Percentiles rank a stretch among this genome's conserved stretches.
phyloP scores from a whole-genome alignment of 805 yeast species.

The Spathaspora passalidarum region DNA sequence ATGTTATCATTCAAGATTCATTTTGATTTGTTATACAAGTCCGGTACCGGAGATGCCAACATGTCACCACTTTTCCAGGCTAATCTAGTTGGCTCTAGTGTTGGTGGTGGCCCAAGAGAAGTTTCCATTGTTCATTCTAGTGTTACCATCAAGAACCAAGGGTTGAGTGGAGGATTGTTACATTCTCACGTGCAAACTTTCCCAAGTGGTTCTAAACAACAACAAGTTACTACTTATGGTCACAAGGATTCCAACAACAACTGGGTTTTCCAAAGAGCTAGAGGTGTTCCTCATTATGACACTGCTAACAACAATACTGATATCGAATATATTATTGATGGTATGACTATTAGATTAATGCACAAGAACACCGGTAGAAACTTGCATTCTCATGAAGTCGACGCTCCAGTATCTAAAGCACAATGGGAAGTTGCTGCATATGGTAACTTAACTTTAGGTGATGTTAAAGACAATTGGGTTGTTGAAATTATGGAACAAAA shows the following conservation, averaged over 20 bases:
- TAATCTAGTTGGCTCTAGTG: slow-evolving; percentile 61
- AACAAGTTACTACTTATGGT: slow-evolving; percentile 45
- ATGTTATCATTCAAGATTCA: slow-evolving; percentile 69
- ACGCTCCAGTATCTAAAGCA: slow-evolving; percentile 56
- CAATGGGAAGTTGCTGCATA: slow-evolving; percentile 70
- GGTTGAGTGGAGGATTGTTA: slow-evolving; percentile 43
- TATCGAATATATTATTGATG: slow-evolving; percentile 48
- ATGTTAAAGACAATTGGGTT: slow-evolving; percentile 73
- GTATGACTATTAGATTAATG: slow-evolving; percentile 57
- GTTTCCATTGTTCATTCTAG: slow-evolving; percentile 51
- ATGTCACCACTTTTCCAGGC: slow-evolving; percentile 85
- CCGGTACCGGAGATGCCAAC: slow-evolving; percentile 79
- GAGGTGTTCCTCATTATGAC: slow-evolving; percentile 32
- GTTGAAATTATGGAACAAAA: slow-evolving; percentile 63
- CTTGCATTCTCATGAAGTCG: slow-evolving; percentile 68
- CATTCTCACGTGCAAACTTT: slow-evolving; percentile 46
- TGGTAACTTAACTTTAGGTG: slow-evolving; percentile 65
- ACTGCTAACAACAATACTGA: slow-evolving; percentile 26
- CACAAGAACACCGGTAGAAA: slow-evolving; percentile 64
- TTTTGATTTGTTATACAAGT: slow-evolving; percentile 65
- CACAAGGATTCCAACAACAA: slow-evolving; percentile 46
- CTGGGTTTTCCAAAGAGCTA: slow-evolving; percentile 48
- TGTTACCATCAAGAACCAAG: slow-evolving; percentile 40
- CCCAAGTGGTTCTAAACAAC: slow-evolving; percentile 48
- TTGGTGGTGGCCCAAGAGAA: slow-evolving; percentile 66